Evolutionary conservation across 768 basidiomycete species (phyloP).

Genomic region (Mycena crocata): DNA sequence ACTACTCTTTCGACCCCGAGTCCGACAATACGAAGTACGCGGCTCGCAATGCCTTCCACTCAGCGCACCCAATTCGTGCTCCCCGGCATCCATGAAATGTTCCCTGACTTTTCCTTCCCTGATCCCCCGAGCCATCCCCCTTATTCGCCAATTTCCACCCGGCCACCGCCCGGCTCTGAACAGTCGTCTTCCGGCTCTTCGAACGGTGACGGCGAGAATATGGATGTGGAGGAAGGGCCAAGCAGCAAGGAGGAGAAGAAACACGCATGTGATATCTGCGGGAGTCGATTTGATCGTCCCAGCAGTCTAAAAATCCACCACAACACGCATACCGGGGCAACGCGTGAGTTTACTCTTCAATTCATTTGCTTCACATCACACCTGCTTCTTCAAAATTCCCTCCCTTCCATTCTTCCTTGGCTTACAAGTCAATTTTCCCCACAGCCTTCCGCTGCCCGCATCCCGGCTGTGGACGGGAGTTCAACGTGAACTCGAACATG

Average conservation of each 20-base stretch:
- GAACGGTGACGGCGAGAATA: slow-evolving; percentile 7
- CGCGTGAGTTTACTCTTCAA: too few relatives aligned
- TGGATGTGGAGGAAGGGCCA: slow-evolving; percentile 39
- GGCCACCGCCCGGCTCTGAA: background rate
- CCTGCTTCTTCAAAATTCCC: background rate
- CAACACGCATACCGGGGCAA: slow-evolving; percentile 77
- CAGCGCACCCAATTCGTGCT: slow-evolving; percentile 5
- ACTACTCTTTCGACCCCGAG: too few relatives aligned
- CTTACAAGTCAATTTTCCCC: too few relatives aligned
- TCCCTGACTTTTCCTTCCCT: slow-evolving; percentile 10
- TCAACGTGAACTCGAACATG: slow-evolving; percentile 14
- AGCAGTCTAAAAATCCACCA: slow-evolving; percentile 74
- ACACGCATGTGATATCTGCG: slow-evolving; percentile 66
- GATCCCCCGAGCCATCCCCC: too few relatives aligned
- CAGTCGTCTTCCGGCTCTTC: background rate
- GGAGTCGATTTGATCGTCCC: slow-evolving; percentile 75
- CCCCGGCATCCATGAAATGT: slow-evolving; percentile 23
- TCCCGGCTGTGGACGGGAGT: background rate
- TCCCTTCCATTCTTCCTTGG: background rate
- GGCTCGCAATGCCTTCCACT: too few relatives aligned
- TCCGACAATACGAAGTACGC: too few relatives aligned
- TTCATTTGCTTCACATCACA: background rate
- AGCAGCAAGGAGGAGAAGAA: slow-evolving; percentile 50
- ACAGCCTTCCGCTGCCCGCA: slow-evolving; percentile 65
- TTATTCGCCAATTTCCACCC: background rate